These are phyloP conservation scores for Globisporangium splendens DNA, from an alignment of 352 stramenopile species.

Conservation along the genomic window DNA sequence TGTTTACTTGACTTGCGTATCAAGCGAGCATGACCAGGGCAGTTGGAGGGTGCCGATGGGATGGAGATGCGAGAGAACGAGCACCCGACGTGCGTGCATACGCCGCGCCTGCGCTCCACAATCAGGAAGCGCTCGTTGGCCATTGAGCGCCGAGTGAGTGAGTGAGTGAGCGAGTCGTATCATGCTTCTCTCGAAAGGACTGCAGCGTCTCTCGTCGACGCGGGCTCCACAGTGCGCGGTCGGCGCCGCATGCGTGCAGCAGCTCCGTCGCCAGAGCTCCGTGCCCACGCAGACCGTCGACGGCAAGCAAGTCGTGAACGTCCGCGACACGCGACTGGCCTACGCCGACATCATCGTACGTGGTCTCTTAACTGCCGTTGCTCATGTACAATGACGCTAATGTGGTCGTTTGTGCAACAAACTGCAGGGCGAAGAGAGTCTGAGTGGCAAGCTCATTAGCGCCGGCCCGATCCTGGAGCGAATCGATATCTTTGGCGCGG, in stretches of 20 bases:
- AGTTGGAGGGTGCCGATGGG: too few relatives aligned
- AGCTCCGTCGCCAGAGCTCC: conserved; percentile 21
- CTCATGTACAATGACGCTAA: background rate
- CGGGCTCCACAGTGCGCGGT: background rate
- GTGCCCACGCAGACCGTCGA: conserved; percentile 25
- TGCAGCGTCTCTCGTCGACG: conserved; percentile 2
- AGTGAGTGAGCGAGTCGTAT: too few relatives aligned
- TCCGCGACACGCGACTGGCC: conserved; percentile 45
- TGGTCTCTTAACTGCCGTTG: background rate
- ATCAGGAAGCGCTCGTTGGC: too few relatives aligned
- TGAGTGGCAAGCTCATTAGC: conserved; percentile 48
- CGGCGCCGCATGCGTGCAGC: background rate
- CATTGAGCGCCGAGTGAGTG: background rate
- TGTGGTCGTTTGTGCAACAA: background rate
- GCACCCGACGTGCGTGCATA: too few relatives aligned
- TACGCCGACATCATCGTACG: conserved; percentile 65
- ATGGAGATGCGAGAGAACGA: too few relatives aligned
- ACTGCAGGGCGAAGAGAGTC: conserved; percentile 43
- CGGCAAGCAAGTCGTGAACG: conserved; percentile 34
- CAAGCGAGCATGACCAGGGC: too few relatives aligned
- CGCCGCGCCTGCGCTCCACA: too few relatives aligned
- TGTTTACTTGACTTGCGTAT: too few relatives aligned
- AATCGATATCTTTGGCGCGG: conserved; percentile 60
- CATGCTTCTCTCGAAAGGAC: conserved; percentile 4
- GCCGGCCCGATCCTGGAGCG: conserved; percentile 44